Evolutionary conservation across 306 rosid species (phyloP), one percentile per base, ranked within the genome.

Genomic region (Prunus kanzakura): DNA sequence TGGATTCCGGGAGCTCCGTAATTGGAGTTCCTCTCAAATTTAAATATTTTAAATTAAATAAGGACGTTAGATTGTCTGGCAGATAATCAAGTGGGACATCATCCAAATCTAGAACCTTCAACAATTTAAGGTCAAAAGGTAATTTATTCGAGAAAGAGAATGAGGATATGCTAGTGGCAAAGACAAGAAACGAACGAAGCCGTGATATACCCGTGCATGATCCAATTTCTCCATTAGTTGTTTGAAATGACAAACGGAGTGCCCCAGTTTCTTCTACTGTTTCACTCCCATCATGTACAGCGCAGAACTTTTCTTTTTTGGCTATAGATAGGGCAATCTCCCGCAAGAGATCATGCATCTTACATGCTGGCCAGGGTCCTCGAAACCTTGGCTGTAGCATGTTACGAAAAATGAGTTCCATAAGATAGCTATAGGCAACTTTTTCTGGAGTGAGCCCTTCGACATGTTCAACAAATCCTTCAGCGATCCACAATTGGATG

Each of bases 1-100:
- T 80, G 47, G 80, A 76, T 23, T 75, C 58, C 8, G 76, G 84
- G 14, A 80, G 80, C 55, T 75, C 35, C 41, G 2, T 41, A 23
- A 75, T 22, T 13, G 2, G 9, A 38, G 84, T 80, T 12, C 23
- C 6, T 0, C 14, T 54, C 67, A 75, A 49, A 30, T 69, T 69
- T 9, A 80, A 7, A 43, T 62, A 62, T 52, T 71, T 60, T 9
- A 80, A 69, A 29, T 80, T 69, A 72, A 78, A 64, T 19, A 78
- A 52, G 20, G 13, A 9, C 30, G 11, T 49, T 4, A 64, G 8
- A 2, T 64, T 60, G 3, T 51, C 19, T 3, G 77, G 77, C 15
- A 78, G 7, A 4, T 12, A 6, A 9, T 38, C 18, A 55, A 78
- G 41, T 2, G 77, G 72, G 4, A 20, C 16, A 41, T 11, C 6